Conservation (phyloP, 148 eudicot genomes). For the Spergularia marina region DNA sequence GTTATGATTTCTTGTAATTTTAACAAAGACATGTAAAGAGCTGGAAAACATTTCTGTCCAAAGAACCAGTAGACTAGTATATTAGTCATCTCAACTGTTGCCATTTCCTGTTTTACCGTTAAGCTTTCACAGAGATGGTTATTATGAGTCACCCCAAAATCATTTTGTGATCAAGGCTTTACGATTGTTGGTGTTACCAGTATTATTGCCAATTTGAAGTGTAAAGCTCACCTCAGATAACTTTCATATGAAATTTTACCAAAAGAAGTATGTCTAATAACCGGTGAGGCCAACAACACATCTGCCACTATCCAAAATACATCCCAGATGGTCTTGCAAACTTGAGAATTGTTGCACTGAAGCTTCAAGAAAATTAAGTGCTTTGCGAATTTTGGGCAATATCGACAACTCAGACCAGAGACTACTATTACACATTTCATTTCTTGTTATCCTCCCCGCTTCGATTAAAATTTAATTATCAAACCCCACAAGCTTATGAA, state of each 20-base stretch:
- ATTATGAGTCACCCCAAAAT: too few relatives aligned
- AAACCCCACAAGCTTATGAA: not conserved
- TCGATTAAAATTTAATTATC: too few relatives aligned
- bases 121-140: too few relatives aligned
- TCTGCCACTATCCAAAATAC: not conserved
- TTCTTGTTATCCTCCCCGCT: not conserved
- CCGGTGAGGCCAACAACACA: not conserved
- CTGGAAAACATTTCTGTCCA: not conserved
- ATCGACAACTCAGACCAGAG: not conserved
- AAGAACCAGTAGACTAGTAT: not conserved
- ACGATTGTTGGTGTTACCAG: too few relatives aligned
- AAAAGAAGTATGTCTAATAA: not conserved
- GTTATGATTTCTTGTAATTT: not conserved
- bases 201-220: constrained; percentile 4
- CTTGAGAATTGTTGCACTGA: too few relatives aligned
- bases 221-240: not conserved
- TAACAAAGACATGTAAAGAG: not conserved
- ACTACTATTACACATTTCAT: not conserved
- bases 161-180: too few relatives aligned
- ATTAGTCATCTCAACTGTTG: not conserved
- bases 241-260: not conserved
- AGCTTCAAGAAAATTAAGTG: too few relatives aligned
- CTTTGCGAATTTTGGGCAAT: not conserved
- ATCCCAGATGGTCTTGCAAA: too few relatives aligned
- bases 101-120: not conserved